These are phyloP conservation scores for Malassezia caprae DNA, from an alignment of 1,284 basidiomycete species.

Conservation along the genomic window DNA sequence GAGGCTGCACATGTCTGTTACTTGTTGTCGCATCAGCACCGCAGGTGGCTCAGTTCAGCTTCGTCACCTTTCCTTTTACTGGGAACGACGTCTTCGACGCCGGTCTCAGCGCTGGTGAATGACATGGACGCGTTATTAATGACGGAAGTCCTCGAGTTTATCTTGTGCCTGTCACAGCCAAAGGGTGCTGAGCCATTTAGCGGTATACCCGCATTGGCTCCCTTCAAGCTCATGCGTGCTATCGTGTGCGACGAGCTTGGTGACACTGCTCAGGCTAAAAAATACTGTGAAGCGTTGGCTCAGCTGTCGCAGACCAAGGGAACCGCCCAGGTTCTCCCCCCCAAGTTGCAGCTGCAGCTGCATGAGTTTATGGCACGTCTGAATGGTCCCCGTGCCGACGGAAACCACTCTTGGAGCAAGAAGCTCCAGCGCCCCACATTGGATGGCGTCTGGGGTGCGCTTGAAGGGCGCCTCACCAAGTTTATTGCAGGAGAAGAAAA, in stretches of 20 bases:
- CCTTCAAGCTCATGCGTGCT: conserved; percentile 76
- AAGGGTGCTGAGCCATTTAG: conserved; percentile 79
- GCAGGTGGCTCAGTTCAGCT: neutral
- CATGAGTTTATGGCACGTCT: conserved; percentile 61
- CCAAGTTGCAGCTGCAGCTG: conserved; percentile 3
- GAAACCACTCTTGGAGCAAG: conserved; percentile 61
- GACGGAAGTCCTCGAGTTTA: conserved; percentile 87
- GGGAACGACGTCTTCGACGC: conserved; percentile 52
- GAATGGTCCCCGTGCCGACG: conserved; percentile 66
- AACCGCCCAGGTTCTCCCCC: neutral
- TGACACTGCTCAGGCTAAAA: conserved; percentile 42
- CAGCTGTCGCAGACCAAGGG: conserved; percentile 57
- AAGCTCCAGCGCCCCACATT: conserved; percentile 65
- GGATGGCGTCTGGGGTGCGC: conserved; percentile 81
- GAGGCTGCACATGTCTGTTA: conserved; percentile 89
- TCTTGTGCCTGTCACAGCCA: conserved; percentile 61
- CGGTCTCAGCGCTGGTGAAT: conserved; percentile 59
- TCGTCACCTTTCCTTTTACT: neutral
- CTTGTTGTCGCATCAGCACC: conserved; percentile 53
- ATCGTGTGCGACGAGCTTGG: conserved; percentile 57
- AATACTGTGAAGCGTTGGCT: conserved; percentile 83
- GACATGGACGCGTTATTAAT: conserved; percentile 73
- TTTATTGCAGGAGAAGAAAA: conserved; percentile 66
- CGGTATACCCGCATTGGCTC: conserved; percentile 76
- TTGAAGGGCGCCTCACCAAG: conserved; percentile 88